These are phyloP conservation scores for Dictyostelium brefeldianum DNA, from an alignment of 78 protist species.

Conservation along the genomic window DNA sequence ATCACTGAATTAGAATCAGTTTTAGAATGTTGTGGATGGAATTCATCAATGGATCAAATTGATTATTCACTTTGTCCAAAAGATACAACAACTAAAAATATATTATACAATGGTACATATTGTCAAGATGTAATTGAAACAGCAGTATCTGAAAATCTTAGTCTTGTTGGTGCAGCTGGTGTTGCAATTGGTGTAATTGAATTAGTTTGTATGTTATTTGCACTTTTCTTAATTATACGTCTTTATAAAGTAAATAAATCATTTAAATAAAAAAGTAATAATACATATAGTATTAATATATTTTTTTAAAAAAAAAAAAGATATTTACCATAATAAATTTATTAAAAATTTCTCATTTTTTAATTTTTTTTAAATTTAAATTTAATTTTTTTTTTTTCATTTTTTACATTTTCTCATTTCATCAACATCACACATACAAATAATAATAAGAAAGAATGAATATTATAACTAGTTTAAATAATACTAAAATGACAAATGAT, in stretches of 20 bases:
- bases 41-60: neutral
- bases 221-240: slow-evolving; percentile 66
- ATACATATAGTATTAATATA: neutral
- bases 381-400: neutral
- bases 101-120: neutral
- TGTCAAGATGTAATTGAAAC: neutral
- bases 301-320: neutral
- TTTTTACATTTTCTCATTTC: neutral
- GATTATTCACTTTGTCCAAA: neutral
- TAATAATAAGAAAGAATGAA: slow-evolving; percentile 1
- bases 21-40: slow-evolving; percentile 46
- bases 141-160: slow-evolving; percentile 11
- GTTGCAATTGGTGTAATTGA: slow-evolving; percentile 72
- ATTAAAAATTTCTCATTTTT: neutral
- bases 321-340: neutral
- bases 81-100: neutral
- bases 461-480: neutral
- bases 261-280: slow-evolving; percentile 38
- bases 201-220: slow-evolving; percentile 57
- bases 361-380: neutral
- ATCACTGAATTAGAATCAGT: neutral
- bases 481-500: neutral
- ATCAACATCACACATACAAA: neutral
- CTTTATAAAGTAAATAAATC: slow-evolving; percentile 52
- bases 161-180: slow-evolving; percentile 59